phyloP scores from a whole-genome alignment of 768 basidiomycete species.

The Hortiboletus flavorubellus region DNA sequence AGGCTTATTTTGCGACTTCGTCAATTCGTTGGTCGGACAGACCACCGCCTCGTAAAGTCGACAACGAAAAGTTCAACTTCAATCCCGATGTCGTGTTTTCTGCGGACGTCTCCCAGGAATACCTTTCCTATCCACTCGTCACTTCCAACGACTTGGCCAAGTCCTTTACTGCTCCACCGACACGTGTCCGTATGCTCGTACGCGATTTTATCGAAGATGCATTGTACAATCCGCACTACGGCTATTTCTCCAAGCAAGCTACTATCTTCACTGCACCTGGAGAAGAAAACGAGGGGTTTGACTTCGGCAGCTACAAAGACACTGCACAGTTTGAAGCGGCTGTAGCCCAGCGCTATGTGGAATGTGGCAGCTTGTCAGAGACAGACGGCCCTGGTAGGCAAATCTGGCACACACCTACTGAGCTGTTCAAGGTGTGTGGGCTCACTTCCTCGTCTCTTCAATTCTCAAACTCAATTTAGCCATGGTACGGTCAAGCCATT shows the following conservation, averaged over 20 bases:
- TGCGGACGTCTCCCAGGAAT: conserved; percentile 41
- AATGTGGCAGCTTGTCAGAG: conserved; percentile 58
- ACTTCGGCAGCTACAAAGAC: conserved; percentile 67
- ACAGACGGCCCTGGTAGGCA: conserved; percentile 76
- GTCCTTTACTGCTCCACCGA: conserved; percentile 55
- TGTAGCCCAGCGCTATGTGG: conserved; percentile 72
- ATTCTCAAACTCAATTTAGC: conserved; percentile 46
- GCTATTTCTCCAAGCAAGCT: conserved; percentile 93
- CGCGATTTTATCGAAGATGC: conserved; percentile 97
- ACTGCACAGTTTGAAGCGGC: conserved; percentile 75
- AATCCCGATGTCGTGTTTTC: conserved; percentile 60
- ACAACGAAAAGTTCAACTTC: conserved; percentile 73
- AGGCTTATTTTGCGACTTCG: conserved; percentile 25
- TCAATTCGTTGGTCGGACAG: conserved; percentile 12
- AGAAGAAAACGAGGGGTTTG: conserved; percentile 46
- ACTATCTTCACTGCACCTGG: conserved; percentile 74
- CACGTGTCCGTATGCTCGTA: conserved; percentile 85
- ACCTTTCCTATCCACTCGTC: conserved; percentile 52
- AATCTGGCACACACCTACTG: conserved; percentile 98
- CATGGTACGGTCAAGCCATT: conserved; percentile 90
- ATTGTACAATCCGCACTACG: conserved; percentile 95
- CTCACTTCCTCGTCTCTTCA: not conserved
- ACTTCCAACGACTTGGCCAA: conserved; percentile 68
- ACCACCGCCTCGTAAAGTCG: conserved; percentile 7
- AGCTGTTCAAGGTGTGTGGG: conserved; percentile 81